phyloP scores from a whole-genome alignment of 352 stramenopile genomes.

The Pythium diclinum region DNA sequence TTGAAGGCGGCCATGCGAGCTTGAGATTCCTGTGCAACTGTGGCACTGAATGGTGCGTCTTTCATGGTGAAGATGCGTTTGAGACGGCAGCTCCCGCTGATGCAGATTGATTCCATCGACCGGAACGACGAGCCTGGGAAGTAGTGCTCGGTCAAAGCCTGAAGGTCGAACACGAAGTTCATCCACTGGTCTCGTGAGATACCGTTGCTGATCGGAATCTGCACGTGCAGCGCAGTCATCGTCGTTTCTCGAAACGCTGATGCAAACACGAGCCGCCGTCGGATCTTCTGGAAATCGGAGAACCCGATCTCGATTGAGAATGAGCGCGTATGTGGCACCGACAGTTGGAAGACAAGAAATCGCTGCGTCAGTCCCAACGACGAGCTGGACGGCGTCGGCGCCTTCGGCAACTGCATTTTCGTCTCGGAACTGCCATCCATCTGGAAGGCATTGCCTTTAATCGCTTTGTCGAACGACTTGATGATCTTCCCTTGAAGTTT shows the following conservation, averaged over 20 bases:
- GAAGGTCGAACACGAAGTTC: conserved; percentile 75
- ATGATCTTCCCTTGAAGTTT: conserved; percentile 75
- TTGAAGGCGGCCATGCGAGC: conserved; percentile 8
- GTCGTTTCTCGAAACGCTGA: conserved; percentile 75
- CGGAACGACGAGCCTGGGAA: conserved; percentile 57
- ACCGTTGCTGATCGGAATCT: conserved; percentile 50
- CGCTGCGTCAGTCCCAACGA: conserved; percentile 65
- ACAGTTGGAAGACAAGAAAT: conserved; percentile 69
- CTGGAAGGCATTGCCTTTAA: conserved; percentile 74
- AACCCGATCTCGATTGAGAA: conserved; percentile 82
- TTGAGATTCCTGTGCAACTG: conserved; percentile 2
- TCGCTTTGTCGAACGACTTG: conserved; percentile 77
- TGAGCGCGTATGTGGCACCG: conserved; percentile 54
- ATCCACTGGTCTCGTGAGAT: conserved; percentile 72
- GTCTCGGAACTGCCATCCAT: conserved; percentile 76
- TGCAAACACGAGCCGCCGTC: conserved; percentile 68
- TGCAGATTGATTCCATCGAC: conserved; percentile 73
- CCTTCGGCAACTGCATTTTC: conserved; percentile 81
- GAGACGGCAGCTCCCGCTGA: conserved; percentile 68
- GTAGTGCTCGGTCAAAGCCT: conserved; percentile 51
- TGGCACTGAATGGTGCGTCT: conserved; percentile 43
- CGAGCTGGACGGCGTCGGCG: conserved; percentile 20
- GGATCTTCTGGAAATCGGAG: conserved; percentile 68
- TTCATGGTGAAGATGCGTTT: conserved; percentile 88
- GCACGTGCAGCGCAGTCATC: conserved; percentile 54